Evolutionary conservation across 495 filamentous ascomycete species (phyloP).

Genomic region (Oidiodendron maius): DNA sequence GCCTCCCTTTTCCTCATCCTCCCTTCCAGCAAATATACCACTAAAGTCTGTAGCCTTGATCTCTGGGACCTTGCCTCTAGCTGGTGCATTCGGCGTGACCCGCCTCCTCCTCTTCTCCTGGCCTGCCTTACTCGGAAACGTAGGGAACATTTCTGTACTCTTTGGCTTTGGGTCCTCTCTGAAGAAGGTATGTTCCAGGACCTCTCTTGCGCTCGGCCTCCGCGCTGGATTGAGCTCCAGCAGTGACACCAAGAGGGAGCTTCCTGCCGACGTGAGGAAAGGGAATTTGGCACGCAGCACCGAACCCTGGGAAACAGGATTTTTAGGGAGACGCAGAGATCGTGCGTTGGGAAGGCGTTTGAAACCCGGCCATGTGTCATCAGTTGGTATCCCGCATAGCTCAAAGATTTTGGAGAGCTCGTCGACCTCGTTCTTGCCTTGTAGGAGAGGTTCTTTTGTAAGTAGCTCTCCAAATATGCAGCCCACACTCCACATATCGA

Average conservation of each 20-base stretch:
- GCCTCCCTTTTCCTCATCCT: constrained; percentile 68
- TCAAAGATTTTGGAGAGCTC: constrained; percentile 72
- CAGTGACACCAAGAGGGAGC: constrained; percentile 58
- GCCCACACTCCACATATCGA: constrained; percentile 95
- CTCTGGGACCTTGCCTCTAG: constrained; percentile 64
- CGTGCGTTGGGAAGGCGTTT: constrained; percentile 84
- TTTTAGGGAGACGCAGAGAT: constrained; percentile 68
- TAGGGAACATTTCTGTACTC: constrained; percentile 79
- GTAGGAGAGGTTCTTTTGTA: constrained; percentile 74
- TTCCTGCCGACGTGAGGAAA: constrained; percentile 70
- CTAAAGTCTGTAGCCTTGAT: constrained; percentile 70
- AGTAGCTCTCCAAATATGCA: constrained; percentile 96
- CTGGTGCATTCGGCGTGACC: constrained; percentile 83
- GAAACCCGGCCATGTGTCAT: constrained; percentile 82
- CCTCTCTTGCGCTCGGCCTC: constrained; percentile 61
- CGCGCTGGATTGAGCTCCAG: constrained; percentile 69
- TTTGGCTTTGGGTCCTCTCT: constrained; percentile 83
- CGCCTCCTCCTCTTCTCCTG: constrained; percentile 74
- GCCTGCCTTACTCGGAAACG: constrained; percentile 90
- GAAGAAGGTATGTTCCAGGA: constrained; percentile 80
- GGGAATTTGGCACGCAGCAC: constrained; percentile 70
- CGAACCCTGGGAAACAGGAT: constrained; percentile 32
- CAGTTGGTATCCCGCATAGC: constrained; percentile 83
- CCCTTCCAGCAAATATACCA: constrained; percentile 67
- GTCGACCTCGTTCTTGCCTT: constrained; percentile 94